Conservation (phyloP, 1,284 basidiomycete species). For the Ustilago shanxiensis region DNA sequence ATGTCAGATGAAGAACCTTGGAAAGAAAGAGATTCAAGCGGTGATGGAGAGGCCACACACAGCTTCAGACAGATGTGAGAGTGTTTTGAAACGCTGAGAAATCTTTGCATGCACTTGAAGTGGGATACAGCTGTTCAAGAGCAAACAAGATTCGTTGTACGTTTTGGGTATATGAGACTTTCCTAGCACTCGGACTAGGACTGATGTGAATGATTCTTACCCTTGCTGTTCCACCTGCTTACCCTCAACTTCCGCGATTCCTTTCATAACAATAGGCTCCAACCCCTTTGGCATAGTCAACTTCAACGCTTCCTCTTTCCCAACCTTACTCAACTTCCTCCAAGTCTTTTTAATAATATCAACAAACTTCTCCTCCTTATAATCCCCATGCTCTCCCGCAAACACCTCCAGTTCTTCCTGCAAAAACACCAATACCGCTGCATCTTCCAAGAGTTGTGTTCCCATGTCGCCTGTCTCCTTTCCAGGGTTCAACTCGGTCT, state of each 20-base stretch:
- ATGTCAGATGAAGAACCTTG: background rate
- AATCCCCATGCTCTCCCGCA: conserved; percentile 55
- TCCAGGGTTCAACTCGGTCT: conserved; percentile 60
- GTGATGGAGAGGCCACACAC: background rate
- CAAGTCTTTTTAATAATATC: conserved; percentile 67
- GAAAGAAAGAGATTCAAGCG: background rate
- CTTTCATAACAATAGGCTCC: conserved; percentile 39
- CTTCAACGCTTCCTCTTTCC: conserved; percentile 60
- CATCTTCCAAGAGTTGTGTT: conserved; percentile 65
- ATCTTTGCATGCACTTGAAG: conserved; percentile 39
- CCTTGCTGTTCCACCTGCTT: conserved; percentile 25
- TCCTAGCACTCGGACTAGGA: background rate
- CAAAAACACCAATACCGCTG: conserved; percentile 66
- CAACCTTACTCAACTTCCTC: conserved; percentile 61
- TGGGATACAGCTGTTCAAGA: conserved; percentile 25
- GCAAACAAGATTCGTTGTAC: conserved; percentile 10
- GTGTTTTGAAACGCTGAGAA: background rate
- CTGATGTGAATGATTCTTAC: conserved; percentile 22
- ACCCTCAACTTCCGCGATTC: conserved; percentile 50
- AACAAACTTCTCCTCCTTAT: conserved; percentile 60
- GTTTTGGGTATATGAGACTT: background rate
- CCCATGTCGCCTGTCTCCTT: conserved; percentile 55
- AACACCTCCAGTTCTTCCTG: conserved; percentile 61
- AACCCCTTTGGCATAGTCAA: conserved; percentile 64
- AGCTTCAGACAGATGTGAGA: background rate